Percentiles rank a stretch among this genome's conserved stretches.
phyloP scores from a whole-genome alignment of 495 filamentous ascomycete species.

The Clohesyomyces aquaticus region DNA sequence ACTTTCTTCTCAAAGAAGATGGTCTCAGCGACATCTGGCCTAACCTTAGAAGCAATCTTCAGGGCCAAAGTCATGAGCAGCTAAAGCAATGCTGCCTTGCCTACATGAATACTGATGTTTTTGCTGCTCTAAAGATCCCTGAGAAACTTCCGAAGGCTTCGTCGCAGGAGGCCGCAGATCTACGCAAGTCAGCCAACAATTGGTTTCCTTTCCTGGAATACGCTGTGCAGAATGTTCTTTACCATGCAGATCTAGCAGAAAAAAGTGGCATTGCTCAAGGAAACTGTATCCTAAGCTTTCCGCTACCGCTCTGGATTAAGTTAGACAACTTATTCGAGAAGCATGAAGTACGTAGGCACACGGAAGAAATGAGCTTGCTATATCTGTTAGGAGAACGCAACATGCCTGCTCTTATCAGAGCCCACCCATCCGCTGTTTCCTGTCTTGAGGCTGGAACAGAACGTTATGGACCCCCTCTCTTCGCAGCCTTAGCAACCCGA shows the following conservation, averaged over 20 bases:
- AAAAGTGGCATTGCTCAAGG: slow-evolving; percentile 13
- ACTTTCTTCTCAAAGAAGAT: slow-evolving; percentile 32
- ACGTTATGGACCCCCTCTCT: slow-evolving; percentile 19
- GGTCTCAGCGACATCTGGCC: slow-evolving; percentile 19
- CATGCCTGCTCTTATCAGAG: slow-evolving; percentile 22
- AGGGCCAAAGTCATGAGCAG: slow-evolving; percentile 26
- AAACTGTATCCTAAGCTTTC: slow-evolving; percentile 21
- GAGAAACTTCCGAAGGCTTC: slow-evolving; percentile 6
- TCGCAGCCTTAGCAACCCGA: slow-evolving; percentile 18
- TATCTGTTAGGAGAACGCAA: slow-evolving; percentile 30
- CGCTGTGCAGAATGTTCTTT: slow-evolving; percentile 27
- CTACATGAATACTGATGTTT: slow-evolving; percentile 20
- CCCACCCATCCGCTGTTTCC: background rate
- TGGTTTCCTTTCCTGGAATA: slow-evolving; percentile 33
- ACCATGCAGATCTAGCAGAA: slow-evolving; percentile 32
- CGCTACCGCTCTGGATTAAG: slow-evolving; percentile 10
- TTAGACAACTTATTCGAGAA: slow-evolving; percentile 26
- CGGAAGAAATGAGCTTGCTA: slow-evolving; percentile 10
- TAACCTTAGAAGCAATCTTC: slow-evolving; percentile 14
- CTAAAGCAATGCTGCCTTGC: slow-evolving; percentile 30
- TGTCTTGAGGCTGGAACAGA: slow-evolving; percentile 16
- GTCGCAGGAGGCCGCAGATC: slow-evolving; percentile 6
- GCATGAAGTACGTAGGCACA: slow-evolving; percentile 21
- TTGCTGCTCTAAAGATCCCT: background rate
- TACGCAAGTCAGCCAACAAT: slow-evolving; percentile 12